A percentile compares a stretch with the other conserved stretches of the same genome.
Conservation (phyloP, 345 rosid species). For the Eucalyptus lansdowneana region DNA sequence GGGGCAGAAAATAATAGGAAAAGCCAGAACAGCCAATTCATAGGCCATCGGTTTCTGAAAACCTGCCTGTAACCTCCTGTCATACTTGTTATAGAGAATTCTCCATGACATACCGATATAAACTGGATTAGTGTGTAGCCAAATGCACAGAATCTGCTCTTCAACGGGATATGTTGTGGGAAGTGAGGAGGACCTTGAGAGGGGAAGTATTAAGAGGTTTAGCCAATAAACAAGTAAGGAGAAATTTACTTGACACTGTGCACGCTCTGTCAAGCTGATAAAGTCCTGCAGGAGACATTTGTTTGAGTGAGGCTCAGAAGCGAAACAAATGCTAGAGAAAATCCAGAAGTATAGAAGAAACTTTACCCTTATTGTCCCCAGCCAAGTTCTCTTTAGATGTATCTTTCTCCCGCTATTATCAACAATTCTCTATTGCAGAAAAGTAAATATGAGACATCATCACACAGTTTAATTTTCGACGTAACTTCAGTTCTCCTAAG, state of each 20-base stretch:
- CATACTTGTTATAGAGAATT: constrained; percentile 85
- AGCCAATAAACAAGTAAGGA: background rate
- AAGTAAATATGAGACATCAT: background rate
- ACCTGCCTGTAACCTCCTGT: constrained; percentile 82
- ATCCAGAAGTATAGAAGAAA: background rate
- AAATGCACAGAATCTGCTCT: background rate
- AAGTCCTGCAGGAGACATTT: constrained; percentile 35
- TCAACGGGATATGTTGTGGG: too few relatives aligned
- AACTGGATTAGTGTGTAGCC: background rate
- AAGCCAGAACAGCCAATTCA: constrained; percentile 32
- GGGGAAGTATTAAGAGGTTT: background rate
- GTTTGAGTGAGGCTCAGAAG: background rate
- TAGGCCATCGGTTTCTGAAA: constrained; percentile 65
- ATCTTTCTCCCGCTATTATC: background rate
- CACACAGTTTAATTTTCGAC: background rate
- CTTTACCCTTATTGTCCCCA: background rate
- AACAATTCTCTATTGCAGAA: background rate
- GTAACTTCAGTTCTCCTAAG: rapidly evolving
- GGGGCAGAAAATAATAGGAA: background rate
- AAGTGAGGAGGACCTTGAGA: background rate
- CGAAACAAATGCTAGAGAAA: background rate
- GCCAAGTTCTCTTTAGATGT: background rate
- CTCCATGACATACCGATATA: constrained; percentile 30
- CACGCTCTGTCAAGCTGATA: constrained; percentile 60
- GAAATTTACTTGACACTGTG: constrained; percentile 37